These are phyloP conservation scores for Cladosporium sp. DNA, from an alignment of 2,329 filamentous ascomycete genomes.

Conservation along the genomic window DNA sequence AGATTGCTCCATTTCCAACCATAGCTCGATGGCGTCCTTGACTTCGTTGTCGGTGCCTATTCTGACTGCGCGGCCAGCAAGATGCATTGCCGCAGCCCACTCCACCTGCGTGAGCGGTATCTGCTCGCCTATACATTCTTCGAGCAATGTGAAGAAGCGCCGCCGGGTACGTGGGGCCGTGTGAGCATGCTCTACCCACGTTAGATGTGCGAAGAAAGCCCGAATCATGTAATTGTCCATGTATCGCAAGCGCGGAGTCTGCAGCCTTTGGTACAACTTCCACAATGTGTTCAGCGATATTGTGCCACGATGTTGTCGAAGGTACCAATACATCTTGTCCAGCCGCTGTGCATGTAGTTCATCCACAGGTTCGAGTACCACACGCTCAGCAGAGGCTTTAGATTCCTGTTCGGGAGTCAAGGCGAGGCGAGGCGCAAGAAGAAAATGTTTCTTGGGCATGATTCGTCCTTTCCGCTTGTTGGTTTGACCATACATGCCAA, in stretches of 20 bases:
- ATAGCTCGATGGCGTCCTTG: slow-evolving; percentile 68
- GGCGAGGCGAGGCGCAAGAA: slow-evolving; percentile 28
- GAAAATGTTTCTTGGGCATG: slow-evolving; percentile 17
- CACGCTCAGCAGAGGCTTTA: slow-evolving; percentile 10
- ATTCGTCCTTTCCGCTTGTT: not conserved
- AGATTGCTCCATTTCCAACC: slow-evolving; percentile 82
- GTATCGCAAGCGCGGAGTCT: slow-evolving; percentile 50
- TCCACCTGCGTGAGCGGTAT: slow-evolving; percentile 64
- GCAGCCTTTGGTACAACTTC: slow-evolving; percentile 50
- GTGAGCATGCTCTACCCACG: slow-evolving; percentile 51
- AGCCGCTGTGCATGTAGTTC: slow-evolving; percentile 20
- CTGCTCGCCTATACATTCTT: slow-evolving; percentile 73
- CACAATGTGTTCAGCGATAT: slow-evolving; percentile 40
- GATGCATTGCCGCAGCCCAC: slow-evolving; percentile 81
- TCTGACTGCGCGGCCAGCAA: slow-evolving; percentile 68
- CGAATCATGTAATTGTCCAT: slow-evolving; percentile 53
- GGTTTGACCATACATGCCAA: not conserved
- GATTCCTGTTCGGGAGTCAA: slow-evolving; percentile 26
- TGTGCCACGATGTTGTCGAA: slow-evolving; percentile 16
- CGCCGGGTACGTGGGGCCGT: slow-evolving; percentile 62
- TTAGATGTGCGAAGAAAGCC: slow-evolving; percentile 63
- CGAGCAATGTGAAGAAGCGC: slow-evolving; percentile 76
- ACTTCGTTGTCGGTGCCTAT: slow-evolving; percentile 56
- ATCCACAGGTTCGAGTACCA: slow-evolving; percentile 20
- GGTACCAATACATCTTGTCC: slow-evolving; percentile 12